Percentiles rank a stretch among this genome's conserved stretches.
Conservation (phyloP, 2,329 filamentous ascomycete genomes). For the Fusarium algeriense region DNA sequence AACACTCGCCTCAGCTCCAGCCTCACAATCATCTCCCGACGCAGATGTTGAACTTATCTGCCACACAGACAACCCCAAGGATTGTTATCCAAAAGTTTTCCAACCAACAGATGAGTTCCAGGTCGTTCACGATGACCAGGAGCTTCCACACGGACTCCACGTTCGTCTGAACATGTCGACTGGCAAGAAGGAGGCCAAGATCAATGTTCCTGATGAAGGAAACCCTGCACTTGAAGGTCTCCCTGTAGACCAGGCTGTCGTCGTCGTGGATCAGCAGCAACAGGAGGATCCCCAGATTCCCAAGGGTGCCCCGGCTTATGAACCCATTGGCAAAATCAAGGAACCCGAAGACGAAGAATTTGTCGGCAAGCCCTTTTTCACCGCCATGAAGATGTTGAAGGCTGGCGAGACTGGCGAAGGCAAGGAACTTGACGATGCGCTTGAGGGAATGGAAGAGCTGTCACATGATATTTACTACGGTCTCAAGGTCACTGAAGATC, state of each 20-base stretch:
- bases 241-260: conserved; percentile 64
- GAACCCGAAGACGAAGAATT: conserved; percentile 56
- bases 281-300: conserved; percentile 54
- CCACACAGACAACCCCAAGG: conserved; percentile 67
- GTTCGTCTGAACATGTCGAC: conserved; percentile 74
- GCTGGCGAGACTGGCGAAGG: conserved; percentile 51
- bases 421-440: conserved; percentile 60
- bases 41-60: conserved; percentile 71
- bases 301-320: conserved; percentile 67
- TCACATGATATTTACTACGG: conserved; percentile 79
- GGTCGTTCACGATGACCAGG: conserved; percentile 71
- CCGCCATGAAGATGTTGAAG: conserved; percentile 64
- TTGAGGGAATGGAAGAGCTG: conserved; percentile 71
- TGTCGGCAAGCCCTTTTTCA: conserved; percentile 50
- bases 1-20: conserved; percentile 47
- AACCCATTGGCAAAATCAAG: conserved; percentile 68
- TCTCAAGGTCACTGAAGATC: conserved; percentile 69
- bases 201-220: conserved; percentile 69
- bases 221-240: conserved; percentile 62
- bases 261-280: conserved; percentile 65
- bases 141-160: conserved; percentile 74
- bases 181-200: conserved; percentile 73
- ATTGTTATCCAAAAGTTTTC: conserved; percentile 76
- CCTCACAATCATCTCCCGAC: conserved; percentile 50
- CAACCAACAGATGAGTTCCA: conserved; percentile 75